These are phyloP conservation scores for Penicillium olsonii DNA, from an alignment of 2,329 filamentous ascomycete species.

Conservation along the genomic window DNA sequence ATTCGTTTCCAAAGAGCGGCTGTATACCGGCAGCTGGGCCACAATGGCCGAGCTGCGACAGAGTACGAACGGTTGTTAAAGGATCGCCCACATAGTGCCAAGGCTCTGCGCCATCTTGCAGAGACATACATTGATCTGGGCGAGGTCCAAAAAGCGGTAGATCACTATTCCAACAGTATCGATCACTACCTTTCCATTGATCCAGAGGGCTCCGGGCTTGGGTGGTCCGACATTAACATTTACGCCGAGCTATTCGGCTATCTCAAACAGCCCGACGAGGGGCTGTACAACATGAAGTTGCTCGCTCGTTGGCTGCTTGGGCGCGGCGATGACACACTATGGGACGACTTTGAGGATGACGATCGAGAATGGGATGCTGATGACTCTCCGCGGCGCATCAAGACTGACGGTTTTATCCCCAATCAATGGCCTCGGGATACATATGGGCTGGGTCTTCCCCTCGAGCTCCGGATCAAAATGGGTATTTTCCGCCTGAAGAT, in stretches of 20 bases:
- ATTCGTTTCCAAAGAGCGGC: conserved; percentile 58
- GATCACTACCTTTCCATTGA: conserved; percentile 49
- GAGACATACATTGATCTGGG: conserved; percentile 57
- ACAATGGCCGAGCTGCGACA: conserved; percentile 48
- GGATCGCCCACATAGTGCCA: conserved; percentile 55
- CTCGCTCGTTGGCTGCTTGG: conserved; percentile 82
- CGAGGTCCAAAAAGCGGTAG: conserved; percentile 50
- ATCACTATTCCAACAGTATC: conserved; percentile 56
- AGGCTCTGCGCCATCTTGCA: conserved; percentile 58
- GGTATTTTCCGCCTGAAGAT: conserved; percentile 78
- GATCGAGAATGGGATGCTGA: conserved; percentile 87
- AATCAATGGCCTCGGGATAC: conserved; percentile 54
- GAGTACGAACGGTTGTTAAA: conserved; percentile 59
- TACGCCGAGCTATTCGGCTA: conserved; percentile 79
- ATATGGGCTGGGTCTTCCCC: conserved; percentile 74
- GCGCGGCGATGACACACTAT: conserved; percentile 70
- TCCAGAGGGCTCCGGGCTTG: conserved; percentile 49
- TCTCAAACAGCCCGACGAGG: conserved; percentile 63
- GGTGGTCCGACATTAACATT: conserved; percentile 83
- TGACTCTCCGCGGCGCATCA: conserved; percentile 65
- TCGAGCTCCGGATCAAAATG: conserved; percentile 81
- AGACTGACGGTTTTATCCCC: conserved; percentile 62
- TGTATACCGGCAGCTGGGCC: conserved; percentile 53
- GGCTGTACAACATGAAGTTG: conserved; percentile 68
- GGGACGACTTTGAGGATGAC: conserved; percentile 71